Base-by-base conservation (phyloP, 1,139 yeast genomes). In the Diutina catenulata region DNA sequence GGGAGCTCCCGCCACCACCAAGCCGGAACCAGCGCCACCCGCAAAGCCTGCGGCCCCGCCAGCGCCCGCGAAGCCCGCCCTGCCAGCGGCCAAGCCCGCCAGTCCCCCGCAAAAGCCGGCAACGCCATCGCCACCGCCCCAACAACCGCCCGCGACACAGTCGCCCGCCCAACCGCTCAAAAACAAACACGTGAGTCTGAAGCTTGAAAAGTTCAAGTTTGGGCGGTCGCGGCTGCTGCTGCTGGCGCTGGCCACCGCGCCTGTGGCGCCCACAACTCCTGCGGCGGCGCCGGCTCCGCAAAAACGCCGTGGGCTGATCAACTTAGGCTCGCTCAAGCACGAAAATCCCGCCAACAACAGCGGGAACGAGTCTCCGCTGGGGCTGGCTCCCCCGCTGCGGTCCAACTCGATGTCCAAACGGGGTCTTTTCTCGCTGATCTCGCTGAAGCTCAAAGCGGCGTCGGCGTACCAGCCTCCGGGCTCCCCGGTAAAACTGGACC, bases 191-290 rank as follows among this genome's bases (percentile, higher is more conserved):
- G n/a, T n/a, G 37, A 23, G 47, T 14, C 49, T 57, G 14, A 51
- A 49, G 36, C 43, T 55, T 19, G 59, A 54, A 13, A 49, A 49
- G 40, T 51, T 57, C 44, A 53, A 49, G 44, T 40, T 53, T 16
- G 61, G 63, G 9, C 52, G 66, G 18, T 42, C 57, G n/a, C 48
- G 68, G 29, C 57, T 65, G 3, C 84, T 95, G 3, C 69, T 91
- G 48, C 74, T 91, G 78, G 94, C 94, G 1, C 75, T 91, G 44
- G 86, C 95, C 1, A 80, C 94, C 36, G 80, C 91, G 13, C 14
- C 42, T 53, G 3, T 57, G 64, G 3, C 49, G 57, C 4, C 57
- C 65, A 3, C 44, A 36, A 40, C 38, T 14, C 28, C 28, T 20
- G 40, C 25, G 10, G 24, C 11, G 9, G 15, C 37, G 7, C 31